Percentiles rank a stretch among this genome's conserved stretches.
Evolutionary conservation across 306 rosid genomes (phyloP).

Genomic region (Prunus campanulata): DNA sequence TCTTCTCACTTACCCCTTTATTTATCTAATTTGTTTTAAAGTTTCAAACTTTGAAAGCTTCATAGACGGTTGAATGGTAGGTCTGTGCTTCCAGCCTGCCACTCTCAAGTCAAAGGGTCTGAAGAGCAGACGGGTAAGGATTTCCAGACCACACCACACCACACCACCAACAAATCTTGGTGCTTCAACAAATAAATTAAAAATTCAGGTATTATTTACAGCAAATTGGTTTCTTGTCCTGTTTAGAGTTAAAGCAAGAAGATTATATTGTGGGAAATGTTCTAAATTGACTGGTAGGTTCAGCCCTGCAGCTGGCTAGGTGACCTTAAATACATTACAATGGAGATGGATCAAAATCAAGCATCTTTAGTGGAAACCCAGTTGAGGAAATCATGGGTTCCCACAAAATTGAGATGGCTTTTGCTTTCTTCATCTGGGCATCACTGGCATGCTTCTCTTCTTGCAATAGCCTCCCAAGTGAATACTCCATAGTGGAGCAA

Average conservation of each 20-base stretch:
- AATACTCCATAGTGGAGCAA: constrained; percentile 43
- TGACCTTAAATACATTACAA: constrained; percentile 29
- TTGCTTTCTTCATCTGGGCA: constrained; percentile 40
- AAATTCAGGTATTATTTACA: not conserved
- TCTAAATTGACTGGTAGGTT: constrained; percentile 57
- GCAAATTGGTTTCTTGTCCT: not conserved
- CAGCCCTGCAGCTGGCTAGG: constrained; percentile 1
- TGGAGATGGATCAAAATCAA: constrained; percentile 12
- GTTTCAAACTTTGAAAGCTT: not conserved
- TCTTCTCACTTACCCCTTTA: not conserved
- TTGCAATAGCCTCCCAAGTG: constrained; percentile 35
- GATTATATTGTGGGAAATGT: not conserved
- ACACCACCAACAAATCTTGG: constrained; percentile 19
- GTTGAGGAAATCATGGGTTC: constrained; percentile 42
- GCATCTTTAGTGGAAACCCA: constrained; percentile 14
- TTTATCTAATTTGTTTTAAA: not conserved
- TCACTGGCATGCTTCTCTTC: constrained; percentile 32
- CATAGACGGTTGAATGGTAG: constrained; percentile 19
- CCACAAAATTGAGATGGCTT: constrained; percentile 24
- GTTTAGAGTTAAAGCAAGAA: not conserved
- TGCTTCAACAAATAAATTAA: not conserved
- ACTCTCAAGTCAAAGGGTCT: constrained; percentile 15
- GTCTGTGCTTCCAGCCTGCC: constrained; percentile 5
- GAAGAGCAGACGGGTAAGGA: constrained; percentile 1
- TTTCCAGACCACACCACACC: not conserved